Base-by-base conservation (phyloP, 228 moss, liverwort and hornwort genomes). In the Sphagnum magellanicum region DNA sequence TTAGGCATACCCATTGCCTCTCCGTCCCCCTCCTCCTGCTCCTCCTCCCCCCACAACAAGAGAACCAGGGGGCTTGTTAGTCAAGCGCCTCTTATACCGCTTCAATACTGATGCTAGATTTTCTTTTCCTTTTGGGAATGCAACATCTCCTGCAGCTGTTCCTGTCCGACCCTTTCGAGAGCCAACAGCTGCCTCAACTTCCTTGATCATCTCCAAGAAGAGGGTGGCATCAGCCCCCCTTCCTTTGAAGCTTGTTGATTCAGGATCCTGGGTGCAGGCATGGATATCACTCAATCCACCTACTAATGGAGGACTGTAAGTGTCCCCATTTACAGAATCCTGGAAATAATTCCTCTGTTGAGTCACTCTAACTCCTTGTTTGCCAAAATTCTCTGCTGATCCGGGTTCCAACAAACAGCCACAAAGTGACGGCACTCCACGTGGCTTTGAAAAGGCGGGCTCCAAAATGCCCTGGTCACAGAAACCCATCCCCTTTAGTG, bases 81-180 rank as follows among this genome's bases (percentile, higher is more conserved):
- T 77, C 17, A 94, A 78, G 17, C 87, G 83, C 68, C 91, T 83
- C 52, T 94, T 94, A 76, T 94, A 94, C 52, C 94, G 75, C 78
- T 94, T 94, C 55, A 94, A 71, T 10, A 91, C 94, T 11, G 94
- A 94, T 59, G 94, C 94, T 70, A 94, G 67, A 76, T 94, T 94
- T 70, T 91, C 94, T 71, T 94, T 94, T 51, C 94, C 94, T 81
- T 91, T 94, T 1, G 94, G 94, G 68, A 91, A 94, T 1, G 94
- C 94, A 47, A 94, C 87, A 49, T 94, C 94, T 14, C 94, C 94
- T 12, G 94, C 94, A 53, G 94, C 89, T 57, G 94, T 94, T 59
- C 94, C 94, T 51, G 94, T 94, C 59, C 94, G 85, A 32, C 94
- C 94, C 70, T 94, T 94, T 10, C 91, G 84, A 60, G 89, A 89